Evolutionary conservation across 306 rosid species (phyloP).

Genomic region (Vicia faba): DNA sequence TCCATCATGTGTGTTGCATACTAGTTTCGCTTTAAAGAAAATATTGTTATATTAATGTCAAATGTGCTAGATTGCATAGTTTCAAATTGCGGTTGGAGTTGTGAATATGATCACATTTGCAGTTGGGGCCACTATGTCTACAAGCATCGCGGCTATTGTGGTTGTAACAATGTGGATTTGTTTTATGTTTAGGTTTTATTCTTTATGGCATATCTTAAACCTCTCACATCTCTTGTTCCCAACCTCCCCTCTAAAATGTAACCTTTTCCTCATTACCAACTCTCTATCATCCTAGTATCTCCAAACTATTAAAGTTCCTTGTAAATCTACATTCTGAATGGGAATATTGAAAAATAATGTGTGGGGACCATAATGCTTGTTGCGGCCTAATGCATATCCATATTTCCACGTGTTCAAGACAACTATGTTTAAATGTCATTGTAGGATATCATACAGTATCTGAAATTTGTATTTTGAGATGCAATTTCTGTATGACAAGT

Average conservation of each 20-base stretch:
- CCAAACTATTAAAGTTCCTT: not conserved
- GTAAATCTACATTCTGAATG: not conserved
- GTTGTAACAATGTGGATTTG: not conserved
- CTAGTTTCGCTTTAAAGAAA: not conserved
- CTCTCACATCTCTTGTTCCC: not conserved
- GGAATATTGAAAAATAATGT: not conserved
- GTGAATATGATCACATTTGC: not conserved
- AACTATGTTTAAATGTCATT: constrained; percentile 17
- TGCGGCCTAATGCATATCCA: not conserved
- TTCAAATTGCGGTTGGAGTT: not conserved
- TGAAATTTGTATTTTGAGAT: constrained; percentile 14
- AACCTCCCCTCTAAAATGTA: not conserved
- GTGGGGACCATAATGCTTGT: not conserved
- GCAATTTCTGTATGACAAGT: not conserved
- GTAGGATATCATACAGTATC: not conserved
- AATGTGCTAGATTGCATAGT: not conserved
- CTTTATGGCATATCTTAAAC: not conserved
- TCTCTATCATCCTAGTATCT: not conserved
- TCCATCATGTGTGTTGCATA: not conserved
- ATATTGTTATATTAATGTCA: not conserved
- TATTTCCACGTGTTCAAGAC: not conserved
- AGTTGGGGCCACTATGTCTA: not conserved
- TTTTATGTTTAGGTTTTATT: not conserved
- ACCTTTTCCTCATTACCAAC: not conserved
- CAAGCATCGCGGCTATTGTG: not conserved